phyloP scores from a whole-genome alignment of 768 basidiomycete genomes.

The Hemileccinum rubropunctum region DNA sequence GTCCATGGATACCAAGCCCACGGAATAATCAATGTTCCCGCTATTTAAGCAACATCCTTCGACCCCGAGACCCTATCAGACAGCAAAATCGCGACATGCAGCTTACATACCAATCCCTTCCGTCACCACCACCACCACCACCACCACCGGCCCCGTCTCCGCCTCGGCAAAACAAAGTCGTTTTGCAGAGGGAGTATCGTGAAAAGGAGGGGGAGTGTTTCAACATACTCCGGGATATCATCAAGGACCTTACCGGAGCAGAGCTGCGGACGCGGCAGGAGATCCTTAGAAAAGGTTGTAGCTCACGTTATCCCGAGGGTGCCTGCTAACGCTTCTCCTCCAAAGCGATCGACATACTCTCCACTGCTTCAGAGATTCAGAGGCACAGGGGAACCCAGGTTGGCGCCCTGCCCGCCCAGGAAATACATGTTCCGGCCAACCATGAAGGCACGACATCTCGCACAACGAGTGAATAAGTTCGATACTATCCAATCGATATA shows the following conservation, averaged over 20 bases:
- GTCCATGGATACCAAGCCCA: not conserved
- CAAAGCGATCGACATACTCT: conserved; percentile 12
- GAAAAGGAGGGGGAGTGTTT: conserved; percentile 22
- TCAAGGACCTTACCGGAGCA: conserved; percentile 12
- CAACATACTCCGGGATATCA: conserved; percentile 12
- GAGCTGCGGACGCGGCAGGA: conserved; percentile 18
- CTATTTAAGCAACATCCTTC: not conserved
- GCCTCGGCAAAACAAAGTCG: conserved; percentile 11
- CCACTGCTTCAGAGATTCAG: not conserved
- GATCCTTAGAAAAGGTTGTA: conserved; percentile 16
- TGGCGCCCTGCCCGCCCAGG: not conserved
- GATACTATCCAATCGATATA: not conserved
- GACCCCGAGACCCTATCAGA: not conserved
- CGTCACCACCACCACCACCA: too few species aligned
- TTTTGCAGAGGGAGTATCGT: conserved; percentile 20
- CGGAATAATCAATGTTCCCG: not conserved
- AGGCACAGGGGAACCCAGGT: not conserved
- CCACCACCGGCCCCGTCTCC: not conserved
- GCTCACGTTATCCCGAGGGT: not conserved
- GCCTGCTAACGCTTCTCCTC: not conserved
- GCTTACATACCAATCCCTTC: not conserved
- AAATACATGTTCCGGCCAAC: not conserved
- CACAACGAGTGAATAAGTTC: not conserved
- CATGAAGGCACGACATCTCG: not conserved
- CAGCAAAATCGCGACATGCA: not conserved